A percentile compares a stretch with the other conserved stretches of the same genome.
Evolutionary conservation across 2,329 filamentous ascomycete species (phyloP).

Genomic region (Dothiorella sarmentorum): DNA sequence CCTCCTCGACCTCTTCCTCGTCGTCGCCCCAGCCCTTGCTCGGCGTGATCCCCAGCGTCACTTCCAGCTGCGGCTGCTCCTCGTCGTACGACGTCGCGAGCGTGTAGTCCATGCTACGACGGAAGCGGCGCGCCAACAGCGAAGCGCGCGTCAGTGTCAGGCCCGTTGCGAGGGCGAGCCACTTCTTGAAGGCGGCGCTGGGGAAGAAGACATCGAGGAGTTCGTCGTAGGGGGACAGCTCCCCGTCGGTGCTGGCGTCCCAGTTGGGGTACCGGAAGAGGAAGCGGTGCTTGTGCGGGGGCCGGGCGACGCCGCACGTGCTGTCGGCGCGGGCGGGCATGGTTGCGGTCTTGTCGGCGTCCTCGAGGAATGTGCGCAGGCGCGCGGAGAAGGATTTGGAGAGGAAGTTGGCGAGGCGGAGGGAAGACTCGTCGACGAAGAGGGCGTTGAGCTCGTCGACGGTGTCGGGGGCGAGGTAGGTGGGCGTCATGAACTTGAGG

Average conservation of each 20-base stretch:
- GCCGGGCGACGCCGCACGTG: constrained; percentile 64
- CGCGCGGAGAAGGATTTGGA: constrained; percentile 71
- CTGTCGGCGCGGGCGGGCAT: constrained; percentile 31
- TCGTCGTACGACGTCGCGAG: constrained; percentile 79
- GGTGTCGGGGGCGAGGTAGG: constrained; percentile 88
- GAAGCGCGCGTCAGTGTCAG: constrained; percentile 70
- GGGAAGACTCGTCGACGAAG: constrained; percentile 79
- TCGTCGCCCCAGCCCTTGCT: constrained; percentile 79
- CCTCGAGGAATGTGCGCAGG: constrained; percentile 67
- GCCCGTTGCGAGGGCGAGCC: constrained; percentile 80
- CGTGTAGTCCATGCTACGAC: constrained; percentile 84
- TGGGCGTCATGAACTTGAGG: constrained; percentile 83
- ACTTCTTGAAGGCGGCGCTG: constrained; percentile 80
- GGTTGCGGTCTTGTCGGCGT: constrained; percentile 45
- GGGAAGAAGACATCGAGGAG: constrained; percentile 80
- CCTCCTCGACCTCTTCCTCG: constrained; percentile 52
- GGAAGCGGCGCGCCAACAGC: constrained; percentile 80
- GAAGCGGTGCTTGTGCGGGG: constrained; percentile 93
- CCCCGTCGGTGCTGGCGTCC: constrained; percentile 30
- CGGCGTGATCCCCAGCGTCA: constrained; percentile 84
- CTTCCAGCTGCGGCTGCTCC: constrained; percentile 73
- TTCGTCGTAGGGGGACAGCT: constrained; percentile 59
- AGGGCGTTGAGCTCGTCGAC: constrained; percentile 75
- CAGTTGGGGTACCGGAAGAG: constrained; percentile 67
- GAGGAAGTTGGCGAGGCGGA: constrained; percentile 76